Evolutionary conservation across 768 basidiomycete genomes (phyloP), one percentile per base, ranked within the genome.

Genomic region (Ramaria sp.): DNA sequence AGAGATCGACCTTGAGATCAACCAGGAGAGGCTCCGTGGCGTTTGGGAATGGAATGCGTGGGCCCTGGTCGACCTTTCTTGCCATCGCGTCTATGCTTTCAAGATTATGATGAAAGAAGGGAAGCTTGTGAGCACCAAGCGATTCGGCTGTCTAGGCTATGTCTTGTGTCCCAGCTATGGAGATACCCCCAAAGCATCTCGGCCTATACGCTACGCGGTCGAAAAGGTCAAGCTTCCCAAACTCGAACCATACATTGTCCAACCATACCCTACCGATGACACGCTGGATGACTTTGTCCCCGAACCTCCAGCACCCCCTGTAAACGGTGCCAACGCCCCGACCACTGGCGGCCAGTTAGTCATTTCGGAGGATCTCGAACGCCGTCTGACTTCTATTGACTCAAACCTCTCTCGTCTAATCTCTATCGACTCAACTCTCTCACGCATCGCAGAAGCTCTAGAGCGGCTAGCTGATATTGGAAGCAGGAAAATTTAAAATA

Each of bases 11-110:
- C 59, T 74, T 34, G 65, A 59, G 24, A 66, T 71, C 19, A 71
- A 70, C 1, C 55, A 61, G 24, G 64, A 70, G 53, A 65, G 62
- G 43, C 60, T 64, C 15, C 52, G 62, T 34, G 68, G 69, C 0
- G 65, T 62, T 24, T 74, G 71, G 70, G 66, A 70, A 50, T 73
- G 73, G 73, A 62, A 63, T 1, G 68, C 68, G 3, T 74, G 65
- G 65, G 73, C 72, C 5, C 61, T 74, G 39, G 65, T 74, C 27
- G 73, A 74, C 53, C 66, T 71, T 27, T 71, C 71, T 17, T 74
- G 73, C 59, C 66, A 68, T 17, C 62, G 70, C 0, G 70, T 74
- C 7, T 74, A 74, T 43, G 73, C 70, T 2, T 69, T 74, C 65
- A 74, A 74, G 58, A 63, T 74, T 33, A 62, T 72, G 34, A 37